These are phyloP conservation scores for Croton setiger DNA, from an alignment of 441 rosid genomes.

Conservation along the genomic window DNA sequence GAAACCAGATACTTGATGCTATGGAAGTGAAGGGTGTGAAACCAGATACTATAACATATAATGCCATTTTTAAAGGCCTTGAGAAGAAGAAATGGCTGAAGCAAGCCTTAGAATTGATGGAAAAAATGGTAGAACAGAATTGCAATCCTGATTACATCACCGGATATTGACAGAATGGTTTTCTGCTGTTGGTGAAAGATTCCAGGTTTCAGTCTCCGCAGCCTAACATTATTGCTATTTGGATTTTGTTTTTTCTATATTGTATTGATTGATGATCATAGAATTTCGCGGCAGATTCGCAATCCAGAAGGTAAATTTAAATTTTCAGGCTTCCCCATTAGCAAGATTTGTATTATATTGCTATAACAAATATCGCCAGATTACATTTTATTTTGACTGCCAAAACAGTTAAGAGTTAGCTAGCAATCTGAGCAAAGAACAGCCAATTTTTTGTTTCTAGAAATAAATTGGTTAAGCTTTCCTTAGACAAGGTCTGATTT, in stretches of 20 bases:
- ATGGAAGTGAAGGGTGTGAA: slow-evolving; percentile 57
- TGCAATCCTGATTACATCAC: slow-evolving; percentile 71
- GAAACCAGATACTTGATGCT: slow-evolving; percentile 24
- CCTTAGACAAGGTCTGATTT: slow-evolving; percentile 24
- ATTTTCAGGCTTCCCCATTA: slow-evolving; percentile 2
- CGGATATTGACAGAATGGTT: slow-evolving; percentile 69
- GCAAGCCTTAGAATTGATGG: slow-evolving; percentile 54
- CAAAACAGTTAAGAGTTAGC: slow-evolving; percentile 36
- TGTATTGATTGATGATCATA: background rate
- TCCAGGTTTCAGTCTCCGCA: slow-evolving; percentile 28
- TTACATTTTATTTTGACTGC: background rate
- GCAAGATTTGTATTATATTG: background rate
- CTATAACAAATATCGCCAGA: background rate
- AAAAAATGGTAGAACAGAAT: slow-evolving; percentile 49
- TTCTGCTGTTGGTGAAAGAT: slow-evolving; percentile 52
- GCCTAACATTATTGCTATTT: slow-evolving; percentile 3
- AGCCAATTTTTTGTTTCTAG: background rate
- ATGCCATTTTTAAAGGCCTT: slow-evolving; percentile 30
- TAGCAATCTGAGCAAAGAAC: background rate
- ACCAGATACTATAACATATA: slow-evolving; percentile 59
- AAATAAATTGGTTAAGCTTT: background rate
- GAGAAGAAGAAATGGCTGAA: slow-evolving; percentile 23
- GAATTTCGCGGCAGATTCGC: background rate
- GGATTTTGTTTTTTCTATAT: background rate
- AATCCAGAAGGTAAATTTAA: background rate